phyloP scores from a whole-genome alignment of 2,329 filamentous ascomycete genomes.

The Microcyclospora pomicola region DNA sequence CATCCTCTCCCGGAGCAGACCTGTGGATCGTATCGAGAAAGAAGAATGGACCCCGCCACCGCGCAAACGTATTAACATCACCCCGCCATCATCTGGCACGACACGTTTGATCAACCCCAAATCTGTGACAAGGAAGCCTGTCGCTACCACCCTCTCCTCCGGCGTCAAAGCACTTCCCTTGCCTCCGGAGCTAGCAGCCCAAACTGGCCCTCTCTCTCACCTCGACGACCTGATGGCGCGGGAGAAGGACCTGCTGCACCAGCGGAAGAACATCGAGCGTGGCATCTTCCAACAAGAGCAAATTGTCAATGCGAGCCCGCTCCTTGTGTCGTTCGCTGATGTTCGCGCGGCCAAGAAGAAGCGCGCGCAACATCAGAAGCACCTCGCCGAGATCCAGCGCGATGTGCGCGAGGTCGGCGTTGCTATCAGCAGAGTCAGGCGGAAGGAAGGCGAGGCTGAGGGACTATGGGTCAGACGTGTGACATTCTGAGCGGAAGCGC shows the following conservation, averaged over 20 bases:
- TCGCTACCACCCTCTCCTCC: not conserved
- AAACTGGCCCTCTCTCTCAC: conserved; percentile 25
- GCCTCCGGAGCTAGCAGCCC: conserved; percentile 11
- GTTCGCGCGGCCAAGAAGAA: conserved; percentile 46
- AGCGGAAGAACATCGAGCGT: conserved; percentile 56
- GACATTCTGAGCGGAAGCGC: conserved; percentile 39
- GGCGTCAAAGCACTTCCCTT: conserved; percentile 18
- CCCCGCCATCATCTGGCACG: conserved; percentile 1
- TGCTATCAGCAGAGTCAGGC: conserved; percentile 60
- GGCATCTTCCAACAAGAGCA: conserved; percentile 67
- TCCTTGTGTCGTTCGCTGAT: conserved; percentile 47
- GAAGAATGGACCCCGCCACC: conserved; percentile 15
- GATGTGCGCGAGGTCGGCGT: conserved; percentile 70
- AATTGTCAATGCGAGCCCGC: conserved; percentile 54
- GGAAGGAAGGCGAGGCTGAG: conserved; percentile 54
- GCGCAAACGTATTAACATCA: conserved; percentile 6
- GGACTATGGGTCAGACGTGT: conserved; percentile 68
- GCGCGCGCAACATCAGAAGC: conserved; percentile 49
- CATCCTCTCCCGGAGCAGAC: conserved; percentile 20
- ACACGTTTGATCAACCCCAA: conserved; percentile 1
- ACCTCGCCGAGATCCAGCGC: conserved; percentile 58
- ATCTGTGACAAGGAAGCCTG: not conserved
- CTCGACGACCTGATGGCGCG: conserved; percentile 53
- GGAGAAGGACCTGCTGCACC: conserved; percentile 50
- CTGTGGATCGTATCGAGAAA: conserved; percentile 17